Conservation (phyloP, 345 rosid species). For the Rhizophora mangle region DNA sequence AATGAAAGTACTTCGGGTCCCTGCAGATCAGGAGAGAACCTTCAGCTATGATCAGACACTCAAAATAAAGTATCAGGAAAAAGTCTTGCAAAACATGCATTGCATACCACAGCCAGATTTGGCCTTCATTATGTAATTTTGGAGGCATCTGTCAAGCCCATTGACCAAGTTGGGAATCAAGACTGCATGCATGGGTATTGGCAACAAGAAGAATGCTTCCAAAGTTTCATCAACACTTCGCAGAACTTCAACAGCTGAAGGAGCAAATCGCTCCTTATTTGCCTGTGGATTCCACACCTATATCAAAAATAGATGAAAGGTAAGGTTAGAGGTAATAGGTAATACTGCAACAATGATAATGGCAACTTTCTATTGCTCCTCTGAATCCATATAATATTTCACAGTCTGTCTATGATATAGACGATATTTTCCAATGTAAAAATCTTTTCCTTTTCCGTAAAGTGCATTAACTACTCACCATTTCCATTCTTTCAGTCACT, state of each 20-base stretch:
- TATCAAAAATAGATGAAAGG: neutral
- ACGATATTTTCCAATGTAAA: too few species aligned
- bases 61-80: neutral
- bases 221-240: conserved; percentile 78
- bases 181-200: conserved; percentile 85
- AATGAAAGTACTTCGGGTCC: conserved; percentile 57
- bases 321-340: neutral
- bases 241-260: conserved; percentile 77
- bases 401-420: too few species aligned
- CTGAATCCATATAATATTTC: too few species aligned
- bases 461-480: too few species aligned
- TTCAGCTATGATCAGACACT: neutral
- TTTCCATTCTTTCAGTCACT: neutral
- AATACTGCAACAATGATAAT: neutral
- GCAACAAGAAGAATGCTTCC: conserved; percentile 88
- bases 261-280: conserved; percentile 68
- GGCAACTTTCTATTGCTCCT: neutral
- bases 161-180: conserved; percentile 75
- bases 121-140: conserved; percentile 46
- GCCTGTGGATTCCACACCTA: conserved; percentile 77
- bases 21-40: conserved; percentile 35
- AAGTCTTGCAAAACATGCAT: conserved; percentile 5
- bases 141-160: conserved; percentile 76
- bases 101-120: conserved; percentile 88
- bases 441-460: too few species aligned